These are phyloP conservation scores for Pugionium cornutum DNA, from an alignment of 345 rosid species.

Conservation along the genomic window DNA sequence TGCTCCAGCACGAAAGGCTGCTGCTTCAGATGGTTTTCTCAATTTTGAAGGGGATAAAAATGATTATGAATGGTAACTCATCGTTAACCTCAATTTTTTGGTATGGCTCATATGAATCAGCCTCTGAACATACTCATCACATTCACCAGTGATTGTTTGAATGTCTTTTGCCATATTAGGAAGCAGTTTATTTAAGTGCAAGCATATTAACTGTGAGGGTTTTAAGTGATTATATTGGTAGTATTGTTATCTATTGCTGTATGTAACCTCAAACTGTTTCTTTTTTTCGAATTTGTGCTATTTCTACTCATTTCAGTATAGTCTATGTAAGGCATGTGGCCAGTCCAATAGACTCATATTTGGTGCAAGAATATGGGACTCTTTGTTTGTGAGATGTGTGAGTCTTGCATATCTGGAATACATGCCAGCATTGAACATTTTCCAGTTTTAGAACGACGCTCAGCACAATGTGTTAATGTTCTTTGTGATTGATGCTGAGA, in stretches of 20 bases:
- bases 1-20: conserved; percentile 54
- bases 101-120: not conserved
- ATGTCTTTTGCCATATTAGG: conserved; percentile 1
- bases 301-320: conserved; percentile 17
- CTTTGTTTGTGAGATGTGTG: conserved; percentile 9
- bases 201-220: not conserved
- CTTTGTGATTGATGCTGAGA: conserved; percentile 18
- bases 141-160: not conserved
- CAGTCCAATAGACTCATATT: not conserved
- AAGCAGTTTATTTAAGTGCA: not conserved
- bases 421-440: not conserved
- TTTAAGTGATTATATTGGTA: not conserved
- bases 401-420: not conserved
- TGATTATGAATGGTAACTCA: conserved; percentile 89
- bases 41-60: conserved; percentile 87
- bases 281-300: not conserved
- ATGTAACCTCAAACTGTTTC: not conserved
- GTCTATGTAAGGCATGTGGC: conserved; percentile 9
- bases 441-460: not conserved
- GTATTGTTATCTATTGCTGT: conserved; percentile 9
- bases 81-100: not conserved
- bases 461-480: not conserved
- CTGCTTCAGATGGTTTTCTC: conserved; percentile 81
- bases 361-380: not conserved
- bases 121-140: not conserved